Evolutionary conservation across 2,329 filamentous ascomycete genomes (phyloP).

Genomic region (Penicillium sp.): DNA sequence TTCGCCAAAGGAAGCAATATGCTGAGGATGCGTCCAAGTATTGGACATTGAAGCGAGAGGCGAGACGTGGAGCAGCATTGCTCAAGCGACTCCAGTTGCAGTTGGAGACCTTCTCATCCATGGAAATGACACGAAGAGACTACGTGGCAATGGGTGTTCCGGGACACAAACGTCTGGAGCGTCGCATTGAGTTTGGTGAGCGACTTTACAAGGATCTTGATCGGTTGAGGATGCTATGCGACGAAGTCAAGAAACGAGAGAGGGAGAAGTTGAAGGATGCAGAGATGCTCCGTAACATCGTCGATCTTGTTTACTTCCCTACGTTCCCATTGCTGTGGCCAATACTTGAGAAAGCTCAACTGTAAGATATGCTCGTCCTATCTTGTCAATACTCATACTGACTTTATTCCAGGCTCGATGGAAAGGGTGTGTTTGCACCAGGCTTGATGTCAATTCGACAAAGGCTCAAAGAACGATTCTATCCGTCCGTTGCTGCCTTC

Average conservation of each 20-base stretch:
- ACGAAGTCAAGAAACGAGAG: slow-evolving; percentile 67
- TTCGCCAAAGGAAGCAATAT: slow-evolving; percentile 82
- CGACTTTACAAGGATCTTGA: slow-evolving; percentile 58
- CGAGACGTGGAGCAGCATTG: slow-evolving; percentile 78
- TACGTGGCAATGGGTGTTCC: slow-evolving; percentile 89
- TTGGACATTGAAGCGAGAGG: slow-evolving; percentile 94
- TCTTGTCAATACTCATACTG: slow-evolving; percentile 9
- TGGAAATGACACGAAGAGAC: slow-evolving; percentile 91
- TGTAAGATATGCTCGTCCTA: slow-evolving; percentile 50
- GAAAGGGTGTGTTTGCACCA: slow-evolving; percentile 47
- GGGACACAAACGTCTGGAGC: slow-evolving; percentile 65
- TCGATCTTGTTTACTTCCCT: slow-evolving; percentile 88
- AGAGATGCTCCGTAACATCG: slow-evolving; percentile 65
- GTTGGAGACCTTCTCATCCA: slow-evolving; percentile 91
- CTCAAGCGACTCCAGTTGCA: slow-evolving; percentile 88
- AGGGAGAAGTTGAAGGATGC: slow-evolving; percentile 66
- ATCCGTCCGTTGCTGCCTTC: slow-evolving; percentile 54
- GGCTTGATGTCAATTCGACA: slow-evolving; percentile 46
- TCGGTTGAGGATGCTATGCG: slow-evolving; percentile 61
- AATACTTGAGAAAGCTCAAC: slow-evolving; percentile 68
- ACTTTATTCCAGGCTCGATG: slow-evolving; percentile 37
- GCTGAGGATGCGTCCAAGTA: slow-evolving; percentile 89
- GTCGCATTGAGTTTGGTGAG: slow-evolving; percentile 82
- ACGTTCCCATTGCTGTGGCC: slow-evolving; percentile 66
- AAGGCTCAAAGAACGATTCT: slow-evolving; percentile 49